Base-by-base conservation (phyloP, 352 stramenopile species). In the Sclerospora graminicola region DNA sequence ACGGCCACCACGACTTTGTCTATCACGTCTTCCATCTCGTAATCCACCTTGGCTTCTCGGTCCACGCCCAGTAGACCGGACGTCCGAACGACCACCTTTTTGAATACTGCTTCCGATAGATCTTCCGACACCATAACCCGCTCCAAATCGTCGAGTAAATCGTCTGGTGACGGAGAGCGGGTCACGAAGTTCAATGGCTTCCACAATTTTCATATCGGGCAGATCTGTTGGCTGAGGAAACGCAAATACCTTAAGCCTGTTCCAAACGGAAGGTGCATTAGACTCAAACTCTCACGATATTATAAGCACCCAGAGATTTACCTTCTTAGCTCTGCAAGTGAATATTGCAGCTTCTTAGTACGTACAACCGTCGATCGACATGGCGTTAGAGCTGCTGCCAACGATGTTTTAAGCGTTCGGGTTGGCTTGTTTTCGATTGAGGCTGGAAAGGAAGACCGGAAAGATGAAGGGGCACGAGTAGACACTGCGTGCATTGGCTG, bases 181-280 rank as follows among this genome's bases (percentile, higher is more conserved):
- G 26, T 68, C 49, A 10, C 57, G 52, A 15, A 82, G 41, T 54
- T 83, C 56, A 46, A 60, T 69, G 0, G 80, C 57, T 39, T 84
- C 66, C n/a, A 62, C 51, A 11, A 89, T 73, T 26, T 59, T 82
- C 74, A 86, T 90, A 44, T 83, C 58, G 11, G 55, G 60, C 1
- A 87, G 51, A 49, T 87, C 70, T 21, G 51, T 32, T 24, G 77
- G 77, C 20, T 58, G 63, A 20, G 63, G 52, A 21, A 70, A 27
- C 6, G 60, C 55, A 33, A 48, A 51, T 20, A 33, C 43, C 41
- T 63, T 60, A 26, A 67, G 53, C 32, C 59, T 78, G 47, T 27
- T n/a, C 26, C 30, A 8, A 57, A 45, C 46, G 15, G 26, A 48
- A 37, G 9, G 14, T 15, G 5, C 10, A 18, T 65, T 51, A 65